Percentiles rank a stretch among this genome's conserved stretches.
Evolutionary conservation across 768 basidiomycete species (phyloP).

Genomic region (Tremella yokohamensis): DNA sequence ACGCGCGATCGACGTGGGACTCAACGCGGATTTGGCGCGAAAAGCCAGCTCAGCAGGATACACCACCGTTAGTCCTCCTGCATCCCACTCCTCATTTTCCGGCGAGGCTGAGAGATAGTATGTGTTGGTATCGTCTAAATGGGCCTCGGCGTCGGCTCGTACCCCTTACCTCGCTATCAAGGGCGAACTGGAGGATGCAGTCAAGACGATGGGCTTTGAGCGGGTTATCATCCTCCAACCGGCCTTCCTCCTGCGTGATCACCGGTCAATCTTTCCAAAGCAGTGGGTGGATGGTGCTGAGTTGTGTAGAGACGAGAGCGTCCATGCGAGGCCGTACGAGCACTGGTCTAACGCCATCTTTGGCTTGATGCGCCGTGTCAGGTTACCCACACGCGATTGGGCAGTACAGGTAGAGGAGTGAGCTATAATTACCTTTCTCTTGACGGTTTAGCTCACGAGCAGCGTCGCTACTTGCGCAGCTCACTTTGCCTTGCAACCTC

Average conservation of each 20-base stretch:
- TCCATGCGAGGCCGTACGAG: too few relatives aligned
- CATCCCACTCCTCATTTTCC: too few relatives aligned
- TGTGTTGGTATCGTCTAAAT: constrained; percentile 43
- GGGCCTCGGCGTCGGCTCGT: constrained; percentile 20
- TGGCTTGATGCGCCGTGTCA: too few relatives aligned
- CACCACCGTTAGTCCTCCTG: too few relatives aligned
- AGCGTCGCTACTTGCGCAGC: constrained; percentile 44
- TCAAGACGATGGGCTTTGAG: constrained; percentile 37
- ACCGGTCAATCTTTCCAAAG: too few relatives aligned
- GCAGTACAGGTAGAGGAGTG: too few relatives aligned
- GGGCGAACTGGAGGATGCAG: constrained; percentile 42
- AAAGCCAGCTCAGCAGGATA: neutral
- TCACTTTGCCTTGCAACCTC: constrained; percentile 29
- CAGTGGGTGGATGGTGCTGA: too few relatives aligned
- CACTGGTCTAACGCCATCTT: too few relatives aligned
- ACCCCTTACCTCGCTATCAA: constrained; percentile 43
- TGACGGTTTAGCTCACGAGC: too few relatives aligned
- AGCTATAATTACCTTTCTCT: too few relatives aligned
- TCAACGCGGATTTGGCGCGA: neutral
- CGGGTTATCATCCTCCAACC: constrained; percentile 42
- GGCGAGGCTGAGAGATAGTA: constrained; percentile 32
- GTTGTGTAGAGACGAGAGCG: too few relatives aligned
- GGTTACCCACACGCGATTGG: too few relatives aligned
- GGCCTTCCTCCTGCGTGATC: constrained; percentile 27
- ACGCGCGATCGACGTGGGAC: neutral